A percentile compares a stretch with the other conserved stretches of the same genome.
Evolutionary conservation across 192 early-diverging fungal species (phyloP).

Genomic region (Coemansia nantahalensis): DNA sequence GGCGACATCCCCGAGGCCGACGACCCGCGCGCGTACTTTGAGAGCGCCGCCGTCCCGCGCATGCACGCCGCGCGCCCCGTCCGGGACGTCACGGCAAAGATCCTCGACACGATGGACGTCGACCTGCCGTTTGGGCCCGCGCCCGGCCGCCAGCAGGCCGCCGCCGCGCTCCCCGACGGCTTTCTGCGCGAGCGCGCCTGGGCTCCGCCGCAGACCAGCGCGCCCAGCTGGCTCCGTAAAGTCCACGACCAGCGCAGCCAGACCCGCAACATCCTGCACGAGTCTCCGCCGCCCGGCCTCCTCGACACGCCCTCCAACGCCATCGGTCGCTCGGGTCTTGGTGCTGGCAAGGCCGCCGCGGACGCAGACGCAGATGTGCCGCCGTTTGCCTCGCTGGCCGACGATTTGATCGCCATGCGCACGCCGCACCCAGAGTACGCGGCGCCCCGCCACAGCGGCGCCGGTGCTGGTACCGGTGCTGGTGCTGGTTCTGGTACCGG

Average conservation of each 20-base stretch:
- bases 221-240: conserved; percentile 23
- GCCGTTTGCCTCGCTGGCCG: conserved; percentile 14
- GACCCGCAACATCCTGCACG: conserved; percentile 9
- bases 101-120: conserved; percentile 25
- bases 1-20: conserved; percentile 15
- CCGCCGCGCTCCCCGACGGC: conserved; percentile 17
- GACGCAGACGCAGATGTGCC: conserved; percentile 1
- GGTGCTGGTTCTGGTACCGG: conserved; percentile 8
- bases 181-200: conserved; percentile 34
- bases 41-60: conserved; percentile 19
- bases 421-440: conserved; percentile 8
- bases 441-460: background rate
- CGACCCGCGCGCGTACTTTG: conserved; percentile 30
- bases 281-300: conserved; percentile 28
- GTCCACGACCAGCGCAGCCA: conserved; percentile 15
- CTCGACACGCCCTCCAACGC: conserved; percentile 25
- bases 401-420: conserved; percentile 19
- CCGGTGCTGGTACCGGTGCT: conserved; percentile 4
- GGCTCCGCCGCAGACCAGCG: conserved; percentile 7
- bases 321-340: conserved; percentile 7
- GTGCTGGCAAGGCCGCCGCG: background rate
- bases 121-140: conserved; percentile 9
- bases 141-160: no score
- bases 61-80: conserved; percentile 27
- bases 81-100: conserved; percentile 34